A percentile compares a stretch with the other conserved stretches of the same genome.
Evolutionary conservation across 2,329 filamentous ascomycete species (phyloP).

Genomic region (Pseudopithomyces maydicus): DNA sequence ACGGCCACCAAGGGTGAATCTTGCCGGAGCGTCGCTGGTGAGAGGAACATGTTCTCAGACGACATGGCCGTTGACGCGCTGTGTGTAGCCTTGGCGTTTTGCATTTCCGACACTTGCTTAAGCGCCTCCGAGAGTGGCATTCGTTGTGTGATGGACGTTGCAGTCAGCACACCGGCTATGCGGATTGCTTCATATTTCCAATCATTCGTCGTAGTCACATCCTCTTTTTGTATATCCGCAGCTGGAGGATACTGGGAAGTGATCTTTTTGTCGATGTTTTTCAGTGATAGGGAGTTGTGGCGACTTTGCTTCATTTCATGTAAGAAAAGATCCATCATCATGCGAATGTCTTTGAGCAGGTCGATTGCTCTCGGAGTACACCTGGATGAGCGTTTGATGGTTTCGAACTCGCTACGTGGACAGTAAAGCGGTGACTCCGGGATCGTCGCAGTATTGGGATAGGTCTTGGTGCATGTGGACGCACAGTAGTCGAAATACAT

Average conservation of each 20-base stretch:
- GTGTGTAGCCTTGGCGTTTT: constrained; percentile 4
- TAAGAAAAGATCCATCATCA: constrained; percentile 38
- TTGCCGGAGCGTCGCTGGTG: constrained; percentile 19
- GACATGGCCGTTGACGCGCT: constrained; percentile 12
- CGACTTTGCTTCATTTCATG: constrained; percentile 24
- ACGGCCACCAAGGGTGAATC: constrained; percentile 26
- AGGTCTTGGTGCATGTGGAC: constrained; percentile 15
- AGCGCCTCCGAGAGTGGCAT: constrained; percentile 35
- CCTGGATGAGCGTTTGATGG: constrained; percentile 25
- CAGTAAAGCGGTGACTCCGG: constrained; percentile 45
- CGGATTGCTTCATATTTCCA: constrained; percentile 45
- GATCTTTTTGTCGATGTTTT: constrained; percentile 27
- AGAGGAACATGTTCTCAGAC: constrained; percentile 22
- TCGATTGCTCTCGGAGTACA: constrained; percentile 22
- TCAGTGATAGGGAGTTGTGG: constrained; percentile 20
- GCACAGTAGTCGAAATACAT: constrained; percentile 37
- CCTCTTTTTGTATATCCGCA: constrained; percentile 13
- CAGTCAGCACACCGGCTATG: constrained; percentile 36
- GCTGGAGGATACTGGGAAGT: constrained; percentile 20
- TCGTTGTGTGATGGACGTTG: constrained; percentile 35
- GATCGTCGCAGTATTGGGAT: constrained; percentile 25
- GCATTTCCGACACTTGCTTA: constrained; percentile 10
- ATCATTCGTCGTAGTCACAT: constrained; percentile 22
- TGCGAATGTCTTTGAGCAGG: constrained; percentile 32
- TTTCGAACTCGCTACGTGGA: constrained; percentile 33